A percentile compares a stretch with the other conserved stretches of the same genome.
Conservation (phyloP, 2,329 filamentous ascomycete genomes). For the Coniochaeta ligniaria region DNA sequence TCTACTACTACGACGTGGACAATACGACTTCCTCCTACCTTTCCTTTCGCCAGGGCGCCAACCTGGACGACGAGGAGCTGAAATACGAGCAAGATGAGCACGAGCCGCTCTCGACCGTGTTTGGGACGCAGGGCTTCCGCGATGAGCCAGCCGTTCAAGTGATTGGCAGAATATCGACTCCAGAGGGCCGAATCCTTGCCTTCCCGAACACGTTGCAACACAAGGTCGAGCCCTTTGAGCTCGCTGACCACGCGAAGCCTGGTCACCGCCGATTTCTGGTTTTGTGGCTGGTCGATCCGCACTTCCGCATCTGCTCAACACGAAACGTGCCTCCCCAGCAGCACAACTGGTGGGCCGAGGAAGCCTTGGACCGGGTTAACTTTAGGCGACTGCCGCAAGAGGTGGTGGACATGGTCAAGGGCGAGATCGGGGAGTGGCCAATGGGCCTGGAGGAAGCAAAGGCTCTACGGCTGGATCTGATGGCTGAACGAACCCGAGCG, state of each 20-base stretch:
- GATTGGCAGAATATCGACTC: constrained; percentile 39
- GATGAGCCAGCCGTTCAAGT: constrained; percentile 27
- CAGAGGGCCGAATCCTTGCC: constrained; percentile 39
- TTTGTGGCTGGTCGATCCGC: constrained; percentile 54
- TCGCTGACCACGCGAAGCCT: constrained; percentile 41
- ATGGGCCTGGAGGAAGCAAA: constrained; percentile 9
- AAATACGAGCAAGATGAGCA: constrained; percentile 24
- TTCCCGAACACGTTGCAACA: constrained; percentile 51
- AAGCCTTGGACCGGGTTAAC: neutral
- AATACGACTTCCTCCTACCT: constrained; percentile 50
- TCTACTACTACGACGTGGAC: constrained; percentile 54
- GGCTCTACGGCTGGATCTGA: constrained; percentile 6
- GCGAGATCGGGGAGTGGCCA: constrained; percentile 4
- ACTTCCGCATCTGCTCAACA: constrained; percentile 33
- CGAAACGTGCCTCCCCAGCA: constrained; percentile 38
- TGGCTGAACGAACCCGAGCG: constrained; percentile 4
- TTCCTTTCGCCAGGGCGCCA: constrained; percentile 37
- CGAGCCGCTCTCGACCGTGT: constrained; percentile 23
- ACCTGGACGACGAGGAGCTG: constrained; percentile 19
- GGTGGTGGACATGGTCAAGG: constrained; percentile 3
- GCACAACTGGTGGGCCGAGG: constrained; percentile 27
- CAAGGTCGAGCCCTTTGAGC: constrained; percentile 40
- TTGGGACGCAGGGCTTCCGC: constrained; percentile 25
- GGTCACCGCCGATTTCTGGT: constrained; percentile 55
- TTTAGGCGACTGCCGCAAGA: constrained; percentile 4